Conservation (phyloP, 108 stramenopile species). For the Fragilaria crotonensis region DNA sequence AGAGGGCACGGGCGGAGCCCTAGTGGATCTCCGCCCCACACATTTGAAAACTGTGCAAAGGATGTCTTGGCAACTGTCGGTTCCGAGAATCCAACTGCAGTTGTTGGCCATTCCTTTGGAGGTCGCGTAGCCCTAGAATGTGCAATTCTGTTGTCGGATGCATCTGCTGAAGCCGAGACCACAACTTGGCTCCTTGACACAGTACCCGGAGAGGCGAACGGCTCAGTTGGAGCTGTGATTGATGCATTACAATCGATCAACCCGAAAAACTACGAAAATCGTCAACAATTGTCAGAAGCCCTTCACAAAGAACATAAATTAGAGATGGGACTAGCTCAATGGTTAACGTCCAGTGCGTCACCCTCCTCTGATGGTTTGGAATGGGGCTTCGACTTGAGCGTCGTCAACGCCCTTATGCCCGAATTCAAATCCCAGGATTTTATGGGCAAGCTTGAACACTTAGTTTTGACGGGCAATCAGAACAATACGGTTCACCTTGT, state of each 20-base stretch:
- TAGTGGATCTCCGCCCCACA: not conserved
- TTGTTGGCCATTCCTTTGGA: constrained; percentile 83
- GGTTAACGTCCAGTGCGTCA: constrained; percentile 32
- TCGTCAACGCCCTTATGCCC: constrained; percentile 48
- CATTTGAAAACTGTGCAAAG: constrained; percentile 24
- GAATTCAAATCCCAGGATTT: constrained; percentile 66
- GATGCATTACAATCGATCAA: constrained; percentile 19
- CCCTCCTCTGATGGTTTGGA: constrained; percentile 11
- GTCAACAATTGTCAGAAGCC: not conserved
- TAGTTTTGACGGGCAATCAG: constrained; percentile 5
- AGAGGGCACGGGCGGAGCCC: constrained; percentile 60
- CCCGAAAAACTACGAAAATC: not conserved
- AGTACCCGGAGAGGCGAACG: constrained; percentile 55
- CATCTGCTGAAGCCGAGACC: constrained; percentile 15
- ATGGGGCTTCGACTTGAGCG: constrained; percentile 70
- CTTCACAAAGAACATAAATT: constrained; percentile 14
- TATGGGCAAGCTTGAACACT: constrained; percentile 24
- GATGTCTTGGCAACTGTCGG: not conserved
- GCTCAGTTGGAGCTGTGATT: constrained; percentile 58
- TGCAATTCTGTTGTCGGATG: not conserved
- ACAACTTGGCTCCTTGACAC: constrained; percentile 73
- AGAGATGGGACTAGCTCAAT: constrained; percentile 32
- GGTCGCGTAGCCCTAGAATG: constrained; percentile 64
- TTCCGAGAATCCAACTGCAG: constrained; percentile 2
- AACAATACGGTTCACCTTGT: constrained; percentile 34